Base-by-base conservation (phyloP, 2,329 filamentous ascomycete species). In the Scopulariopsis brevicaulis region DNA sequence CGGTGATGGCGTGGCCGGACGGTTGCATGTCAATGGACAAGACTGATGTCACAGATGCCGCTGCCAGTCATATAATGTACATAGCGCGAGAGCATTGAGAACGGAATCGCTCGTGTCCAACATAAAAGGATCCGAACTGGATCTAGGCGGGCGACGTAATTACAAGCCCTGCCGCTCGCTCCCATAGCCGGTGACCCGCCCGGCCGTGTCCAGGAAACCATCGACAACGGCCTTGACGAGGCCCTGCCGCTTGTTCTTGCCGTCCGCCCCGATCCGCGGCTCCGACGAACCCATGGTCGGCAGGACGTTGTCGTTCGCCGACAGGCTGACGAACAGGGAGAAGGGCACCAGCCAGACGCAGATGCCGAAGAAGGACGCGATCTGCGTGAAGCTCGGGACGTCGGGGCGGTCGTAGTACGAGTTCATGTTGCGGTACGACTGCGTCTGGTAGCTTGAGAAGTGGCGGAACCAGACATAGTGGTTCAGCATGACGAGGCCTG, bases 261-360 rank as follows among this genome's bases (percentile, higher is more conserved):
- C 73, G 55, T 76, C 72, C 5, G 71, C 69, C 25, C 74, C 74
- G 14, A 71, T 73, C 10, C 73, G 69, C 2, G 80, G 78, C 56
- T 79, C 77, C 62, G 91, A 87, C 54, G 83, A 90, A 14, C 90
- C 90, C 81, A 96, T 96, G 8, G 86, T 95, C 0, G 94, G 94
- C 56, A 99, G 74, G 3, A 97, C 90, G 68, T 97, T 97, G 68
- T 99, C 94, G 58, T 91, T 90, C 0, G 94, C 94, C 20, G 90
- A 96, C 50, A 99, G 73, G 66, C 89, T 96, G 55, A 99, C 93
- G 68, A 99, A 99, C 15, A 99, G 79, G 18, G 92, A 85, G 68
- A 99, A 99, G 0, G 94, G 94, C 0, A 97, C 89, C 1, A 99
- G 79, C 94, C 94, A 99, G 0, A 99, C 92, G 66, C 92, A 96